These are phyloP conservation scores for Arctium lappa DNA, from an alignment of 129 eudicot genomes.

Conservation along the genomic window DNA sequence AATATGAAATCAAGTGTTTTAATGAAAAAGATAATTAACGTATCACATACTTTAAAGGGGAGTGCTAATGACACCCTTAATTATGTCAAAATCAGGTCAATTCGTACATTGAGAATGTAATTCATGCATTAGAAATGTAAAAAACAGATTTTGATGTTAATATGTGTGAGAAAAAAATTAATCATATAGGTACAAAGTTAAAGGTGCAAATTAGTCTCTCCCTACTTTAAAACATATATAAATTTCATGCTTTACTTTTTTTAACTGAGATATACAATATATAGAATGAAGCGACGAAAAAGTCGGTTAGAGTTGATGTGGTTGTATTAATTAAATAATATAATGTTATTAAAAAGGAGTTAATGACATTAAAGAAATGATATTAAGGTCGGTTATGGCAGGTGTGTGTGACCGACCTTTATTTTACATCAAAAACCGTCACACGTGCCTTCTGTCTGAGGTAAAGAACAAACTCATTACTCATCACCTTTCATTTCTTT, in stretches of 20 bases:
- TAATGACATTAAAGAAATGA: not conserved
- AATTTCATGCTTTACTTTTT: not conserved
- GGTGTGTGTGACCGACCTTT: slow-evolving; percentile 42
- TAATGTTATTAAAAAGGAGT: not conserved
- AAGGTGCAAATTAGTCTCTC: too few species aligned
- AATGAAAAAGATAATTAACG: not conserved
- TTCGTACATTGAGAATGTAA: too few species aligned
- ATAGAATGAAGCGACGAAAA: not conserved
- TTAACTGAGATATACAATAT: too few species aligned
- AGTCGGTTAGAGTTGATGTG: not conserved
- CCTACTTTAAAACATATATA: too few species aligned
- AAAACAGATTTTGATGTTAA: too few species aligned
- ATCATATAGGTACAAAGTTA: too few species aligned
- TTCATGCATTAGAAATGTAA: too few species aligned
- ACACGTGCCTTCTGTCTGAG: slow-evolving; percentile 50
- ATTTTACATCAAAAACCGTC: slow-evolving; percentile 37
- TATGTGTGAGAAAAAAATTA: too few species aligned
- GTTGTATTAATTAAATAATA: not conserved
- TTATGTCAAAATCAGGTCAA: too few species aligned
- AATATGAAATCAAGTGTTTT: not conserved
- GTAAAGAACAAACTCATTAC: slow-evolving; percentile 31
- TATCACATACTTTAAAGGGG: not conserved
- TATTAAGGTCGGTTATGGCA: slow-evolving; percentile 8
- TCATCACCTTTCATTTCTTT: not conserved
- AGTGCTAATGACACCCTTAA: too few species aligned